These are phyloP conservation scores for Coelastrella sp. DNA, from an alignment of 139 green algal species.

Conservation along the genomic window DNA sequence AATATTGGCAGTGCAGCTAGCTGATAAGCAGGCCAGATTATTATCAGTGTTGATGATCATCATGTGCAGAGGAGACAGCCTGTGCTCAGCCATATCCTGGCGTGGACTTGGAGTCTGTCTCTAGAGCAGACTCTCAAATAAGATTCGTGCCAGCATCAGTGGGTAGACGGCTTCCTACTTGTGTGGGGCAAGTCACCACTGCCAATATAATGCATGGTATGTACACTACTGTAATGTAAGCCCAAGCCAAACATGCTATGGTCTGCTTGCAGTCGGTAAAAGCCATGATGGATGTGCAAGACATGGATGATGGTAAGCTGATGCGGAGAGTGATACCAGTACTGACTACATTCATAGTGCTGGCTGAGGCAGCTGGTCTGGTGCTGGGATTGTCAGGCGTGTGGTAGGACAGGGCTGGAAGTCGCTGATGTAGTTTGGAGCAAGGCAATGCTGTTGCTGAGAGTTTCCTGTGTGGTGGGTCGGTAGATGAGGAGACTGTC, in stretches of 20 bases:
- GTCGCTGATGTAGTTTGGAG: too few species aligned
- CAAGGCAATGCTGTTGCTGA: too few species aligned
- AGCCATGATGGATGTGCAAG: neutral
- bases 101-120: too few species aligned
- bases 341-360: neutral
- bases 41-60: too few species aligned
- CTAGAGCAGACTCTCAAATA: neutral
- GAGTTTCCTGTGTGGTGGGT: too few species aligned
- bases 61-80: too few species aligned
- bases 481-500: too few species aligned
- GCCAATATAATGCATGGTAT: neutral
- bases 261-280: neutral
- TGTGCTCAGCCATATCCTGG: too few species aligned
- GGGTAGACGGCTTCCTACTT: too few species aligned
- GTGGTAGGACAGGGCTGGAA: neutral
- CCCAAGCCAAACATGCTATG: neutral
- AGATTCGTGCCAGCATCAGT: neutral
- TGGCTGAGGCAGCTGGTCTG: slow-evolving; percentile 19
- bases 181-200: neutral
- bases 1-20: too few species aligned
- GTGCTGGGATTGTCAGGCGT: slow-evolving; percentile 23
- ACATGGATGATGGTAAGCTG: slow-evolving; percentile 45
- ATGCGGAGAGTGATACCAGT: slow-evolving; percentile 28
- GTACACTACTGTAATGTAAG: neutral
- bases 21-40: too few species aligned